phyloP scores from a whole-genome alignment of 1,284 basidiomycete species.

The Vanrija sp. region DNA sequence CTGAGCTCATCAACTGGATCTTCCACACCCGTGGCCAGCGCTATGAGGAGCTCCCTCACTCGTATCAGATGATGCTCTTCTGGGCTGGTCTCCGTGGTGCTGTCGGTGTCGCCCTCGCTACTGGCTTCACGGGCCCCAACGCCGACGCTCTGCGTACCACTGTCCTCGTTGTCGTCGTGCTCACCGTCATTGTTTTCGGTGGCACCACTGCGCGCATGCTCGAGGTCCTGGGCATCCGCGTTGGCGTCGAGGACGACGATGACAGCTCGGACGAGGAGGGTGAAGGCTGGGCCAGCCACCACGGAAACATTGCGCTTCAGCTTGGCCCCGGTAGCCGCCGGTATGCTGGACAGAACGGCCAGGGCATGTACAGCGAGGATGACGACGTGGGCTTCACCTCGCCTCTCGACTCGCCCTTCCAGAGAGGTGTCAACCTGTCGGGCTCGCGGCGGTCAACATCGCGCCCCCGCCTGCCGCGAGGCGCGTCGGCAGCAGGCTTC shows the following conservation, averaged over 20 bases:
- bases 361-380: conserved; percentile 34
- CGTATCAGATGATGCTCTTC: conserved; percentile 98
- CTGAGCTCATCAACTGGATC: conserved; percentile 83
- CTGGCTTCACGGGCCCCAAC: conserved; percentile 88
- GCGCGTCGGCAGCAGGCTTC: conserved; percentile 36
- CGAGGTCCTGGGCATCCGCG: conserved; percentile 91
- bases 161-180: conserved; percentile 90
- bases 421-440: not conserved
- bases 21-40: conserved; percentile 82
- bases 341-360: conserved; percentile 41
- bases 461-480: conserved; percentile 3
- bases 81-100: conserved; percentile 97
- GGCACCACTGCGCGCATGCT: conserved; percentile 96
- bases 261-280: conserved; percentile 77
- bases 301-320: conserved; percentile 38
- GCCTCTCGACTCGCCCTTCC: conserved; percentile 28
- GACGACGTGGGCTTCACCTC: conserved; percentile 26
- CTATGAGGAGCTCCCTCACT: conserved; percentile 83
- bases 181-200: conserved; percentile 92
- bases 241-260: conserved; percentile 89
- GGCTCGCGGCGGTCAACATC: not conserved
- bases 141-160: conserved; percentile 88
- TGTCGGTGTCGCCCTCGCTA: conserved; percentile 92
- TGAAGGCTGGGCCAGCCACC: conserved; percentile 33
- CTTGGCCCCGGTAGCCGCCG: conserved; percentile 40